Base-by-base conservation (phyloP, 2,329 filamentous ascomycete genomes). In the Stemphylium beticola region DNA sequence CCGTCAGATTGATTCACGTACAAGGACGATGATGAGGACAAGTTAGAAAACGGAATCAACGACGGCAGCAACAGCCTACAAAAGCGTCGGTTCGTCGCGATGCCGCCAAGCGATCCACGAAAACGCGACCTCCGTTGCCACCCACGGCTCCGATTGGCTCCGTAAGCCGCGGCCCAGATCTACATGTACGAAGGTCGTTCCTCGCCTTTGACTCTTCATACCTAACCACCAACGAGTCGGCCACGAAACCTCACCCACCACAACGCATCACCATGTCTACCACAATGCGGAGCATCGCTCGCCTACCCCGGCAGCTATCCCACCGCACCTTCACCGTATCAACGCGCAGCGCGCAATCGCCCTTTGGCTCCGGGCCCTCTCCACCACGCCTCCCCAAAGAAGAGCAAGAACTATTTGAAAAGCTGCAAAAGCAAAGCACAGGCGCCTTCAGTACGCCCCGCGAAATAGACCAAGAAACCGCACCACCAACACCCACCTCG, bases 381-480 rank as follows among this genome's bases (percentile, higher is more conserved):
- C 95, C 95, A 14, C 93, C 92, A 0, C 90, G 92, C 43, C 90
- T 98, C 10, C 92, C 93, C 6, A 87, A 92, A 67, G 87, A 91
- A 75, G 88, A 96, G 66, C 93, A 97, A 80, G 91, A 92, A 73
- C 85, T 96, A 62, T 96, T 95, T 74, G 93, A 97, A 77, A 84
- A 87, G 37, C 88, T 98, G 4, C 92, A 97, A 73, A 85, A 85
- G 65, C 82, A 83, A 72, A 96, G 80, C 64, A 96, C 86, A 61
- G 91, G 83, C 60, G 95, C 78, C 59, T 97, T 85, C 78, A 95
- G 80, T 79, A 95, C 85, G 67, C 89, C 79, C 67, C 83, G 62
- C 8, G 45, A 69, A 10, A 41, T 26, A 14, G 46, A 34, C 3
- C 18, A 32, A 44, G 64, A 74, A 74, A 71, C 26, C 26, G 26